Evolutionary conservation across 352 stramenopile species (phyloP).

Genomic region (Pythium sp.): DNA sequence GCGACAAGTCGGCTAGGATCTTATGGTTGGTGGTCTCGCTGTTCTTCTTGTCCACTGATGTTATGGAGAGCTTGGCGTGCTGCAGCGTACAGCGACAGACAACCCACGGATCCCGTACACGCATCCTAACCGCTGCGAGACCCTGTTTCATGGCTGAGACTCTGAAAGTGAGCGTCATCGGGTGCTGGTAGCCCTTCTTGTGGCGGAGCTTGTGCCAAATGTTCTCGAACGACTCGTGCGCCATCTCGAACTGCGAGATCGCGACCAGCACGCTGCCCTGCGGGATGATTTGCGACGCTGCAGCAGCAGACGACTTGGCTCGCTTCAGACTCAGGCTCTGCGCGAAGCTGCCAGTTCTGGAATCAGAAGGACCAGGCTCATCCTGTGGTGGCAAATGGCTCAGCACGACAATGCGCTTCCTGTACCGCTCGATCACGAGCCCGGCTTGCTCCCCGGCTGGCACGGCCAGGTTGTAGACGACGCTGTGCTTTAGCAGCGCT

Average conservation of each 20-base stretch:
- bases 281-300: conserved; percentile 28
- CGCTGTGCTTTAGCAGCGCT: conserved; percentile 39
- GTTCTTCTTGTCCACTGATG: conserved; percentile 6
- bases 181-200: conserved; percentile 45
- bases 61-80: conserved; percentile 37
- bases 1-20: conserved; percentile 25
- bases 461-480: conserved; percentile 49
- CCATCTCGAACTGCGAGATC: conserved; percentile 58
- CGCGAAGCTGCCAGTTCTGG: not conserved
- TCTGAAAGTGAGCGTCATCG: conserved; percentile 55
- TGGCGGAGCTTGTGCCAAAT: conserved; percentile 67
- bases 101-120: conserved; percentile 34
- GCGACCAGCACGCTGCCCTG: conserved; percentile 53
- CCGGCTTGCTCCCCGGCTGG: conserved; percentile 21
- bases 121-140: conserved; percentile 34
- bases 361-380: not conserved
- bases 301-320: conserved; percentile 4
- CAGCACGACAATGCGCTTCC: conserved; percentile 61
- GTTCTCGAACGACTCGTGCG: conserved; percentile 62
- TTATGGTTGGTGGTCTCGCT: not conserved
- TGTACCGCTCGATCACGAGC: conserved; percentile 53
- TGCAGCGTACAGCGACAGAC: conserved; percentile 30
- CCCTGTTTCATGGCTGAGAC: conserved; percentile 38
- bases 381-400: conserved; percentile 31
- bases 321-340: conserved; percentile 8